Base-by-base conservation (phyloP, 768 basidiomycete species). In the Strobilomyces dryophilus region DNA sequence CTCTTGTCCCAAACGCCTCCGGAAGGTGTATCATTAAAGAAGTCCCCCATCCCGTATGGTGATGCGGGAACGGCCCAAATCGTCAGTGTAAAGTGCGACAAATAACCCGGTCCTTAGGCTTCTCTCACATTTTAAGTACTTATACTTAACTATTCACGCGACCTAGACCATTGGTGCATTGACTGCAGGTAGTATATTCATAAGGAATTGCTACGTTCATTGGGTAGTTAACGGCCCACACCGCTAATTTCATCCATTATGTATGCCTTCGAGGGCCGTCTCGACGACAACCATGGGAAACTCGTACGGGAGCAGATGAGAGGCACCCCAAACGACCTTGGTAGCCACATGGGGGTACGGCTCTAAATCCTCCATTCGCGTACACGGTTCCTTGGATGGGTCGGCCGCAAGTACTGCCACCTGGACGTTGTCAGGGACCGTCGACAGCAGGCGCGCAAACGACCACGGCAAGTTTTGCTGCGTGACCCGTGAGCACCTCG, bases 51-150 rank as follows among this genome's bases (percentile, higher is more conserved):
- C 39, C 74, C 69, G 14, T 87, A 87, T 51, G 87, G 87, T 8
- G 83, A 87, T 53, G 63, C 71, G 43, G 71, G 74, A 39, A 61
- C 62, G 40, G 84, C 76, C n/a, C 73, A 66, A 40, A 65, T 89
- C 44, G 63, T 80, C 53, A 79, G 76, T 39, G 76, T 87, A 42
- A 67, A 74, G 43, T 87, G 85, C 44, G 40, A 55, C 9, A 14
- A 32, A 39, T 65, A 51, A 52, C 17, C 6, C 17, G 29, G 8
- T 32, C 17, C 15, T 31, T 41, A 4, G 34, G 26, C 24, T n/a
- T n/a, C 24, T 24, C 24, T 21, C 27, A 11, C 39, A 4, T 7
- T n/a, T 24, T 24, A 24, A 24, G 24, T 24, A 47, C 26, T 15
- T 44, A 34, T 44, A 40, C 40, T 27, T 43, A 26, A 24, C 37